Base-by-base conservation (phyloP, 352 stramenopile species). In the Pythium monospermum region DNA sequence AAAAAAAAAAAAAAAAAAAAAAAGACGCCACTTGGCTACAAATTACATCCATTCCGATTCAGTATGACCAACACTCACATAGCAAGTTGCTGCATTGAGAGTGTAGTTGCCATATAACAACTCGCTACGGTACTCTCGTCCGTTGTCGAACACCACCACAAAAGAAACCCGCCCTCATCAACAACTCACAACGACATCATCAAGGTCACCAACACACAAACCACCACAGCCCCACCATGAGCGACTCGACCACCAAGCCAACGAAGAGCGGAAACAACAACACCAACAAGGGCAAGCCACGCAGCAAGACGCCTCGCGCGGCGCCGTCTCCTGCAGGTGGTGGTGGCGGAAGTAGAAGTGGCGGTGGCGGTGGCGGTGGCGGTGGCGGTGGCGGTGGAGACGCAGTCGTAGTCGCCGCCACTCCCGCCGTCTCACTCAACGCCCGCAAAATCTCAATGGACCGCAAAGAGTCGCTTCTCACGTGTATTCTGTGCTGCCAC, bases 401-500 rank as follows among this genome's bases (percentile, higher is more conserved):
- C n/a, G n/a, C n/a, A n/a, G n/a, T n/a, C n/a, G n/a, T n/a, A n/a
- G n/a, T n/a, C n/a, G n/a, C n/a, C n/a, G n/a, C n/a, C n/a, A n/a
- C n/a, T n/a, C n/a, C n/a, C n/a, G n/a, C n/a, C n/a, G n/a, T n/a
- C n/a, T n/a, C n/a, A n/a, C n/a, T n/a, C n/a, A n/a, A n/a, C n/a
- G n/a, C n/a, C n/a, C 50, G 52, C 58, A 65, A 56, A 39, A 27
- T 16, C 11, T 66, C 58, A 0, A 31, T 57, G 36, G 57, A 52
- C 15, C 59, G 61, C 55, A 71, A 69, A 56, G 67, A 82, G 45
- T 71, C 68, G 25, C 22, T 78, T 48, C 39, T 64, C 16, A 59
- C 75, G 33, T 97, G 88, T 55, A 68, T 96, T 21, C 66, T 97
- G 37, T 97, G 88, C 82, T 92, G 81, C 63, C 79, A 91, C 53